Percentiles rank a stretch among this genome's conserved stretches.
Evolutionary conservation across 768 basidiomycete genomes (phyloP).

Genomic region (Termitomyces sp.): DNA sequence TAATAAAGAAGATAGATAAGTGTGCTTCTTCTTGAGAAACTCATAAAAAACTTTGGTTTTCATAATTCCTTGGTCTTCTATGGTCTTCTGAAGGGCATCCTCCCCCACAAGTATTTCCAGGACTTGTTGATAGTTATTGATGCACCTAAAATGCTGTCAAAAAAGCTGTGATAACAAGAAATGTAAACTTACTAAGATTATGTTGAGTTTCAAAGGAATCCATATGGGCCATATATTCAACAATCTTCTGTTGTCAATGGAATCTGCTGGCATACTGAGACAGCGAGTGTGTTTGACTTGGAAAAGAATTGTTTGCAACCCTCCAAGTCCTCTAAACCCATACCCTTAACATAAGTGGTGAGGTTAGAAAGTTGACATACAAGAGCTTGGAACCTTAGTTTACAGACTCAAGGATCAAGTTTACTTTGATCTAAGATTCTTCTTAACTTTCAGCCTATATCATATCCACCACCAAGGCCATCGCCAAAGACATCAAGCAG

Average conservation of each 20-base stretch:
- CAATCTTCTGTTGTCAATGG: background rate
- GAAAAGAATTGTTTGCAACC: conserved; percentile 23
- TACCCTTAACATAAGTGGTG: conserved; percentile 21
- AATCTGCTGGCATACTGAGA: conserved; percentile 3
- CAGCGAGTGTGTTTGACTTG: conserved; percentile 23
- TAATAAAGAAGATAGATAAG: background rate
- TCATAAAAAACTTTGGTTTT: background rate
- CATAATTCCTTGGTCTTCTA: background rate
- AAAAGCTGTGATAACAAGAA: background rate
- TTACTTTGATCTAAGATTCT: conserved; percentile 16
- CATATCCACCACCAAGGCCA: conserved; percentile 13
- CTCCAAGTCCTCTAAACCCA: conserved; percentile 27
- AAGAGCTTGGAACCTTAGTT: conserved; percentile 5
- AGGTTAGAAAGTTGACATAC: conserved; percentile 20
- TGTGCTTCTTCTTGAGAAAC: background rate
- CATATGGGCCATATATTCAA: background rate
- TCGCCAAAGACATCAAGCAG: conserved; percentile 14
- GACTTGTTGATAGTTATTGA: conserved; percentile 4
- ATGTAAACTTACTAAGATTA: background rate
- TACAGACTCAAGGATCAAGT: conserved; percentile 9
- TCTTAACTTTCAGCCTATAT: conserved; percentile 20
- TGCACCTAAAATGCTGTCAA: background rate
- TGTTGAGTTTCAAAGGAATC: conserved; percentile 4
- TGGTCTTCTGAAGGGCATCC: background rate
- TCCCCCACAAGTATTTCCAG: background rate